A percentile compares a stretch with the other conserved stretches of the same genome.
Evolutionary conservation across 108 stramenopile species (phyloP).

Genomic region (Hondaea fermentalgiana): DNA sequence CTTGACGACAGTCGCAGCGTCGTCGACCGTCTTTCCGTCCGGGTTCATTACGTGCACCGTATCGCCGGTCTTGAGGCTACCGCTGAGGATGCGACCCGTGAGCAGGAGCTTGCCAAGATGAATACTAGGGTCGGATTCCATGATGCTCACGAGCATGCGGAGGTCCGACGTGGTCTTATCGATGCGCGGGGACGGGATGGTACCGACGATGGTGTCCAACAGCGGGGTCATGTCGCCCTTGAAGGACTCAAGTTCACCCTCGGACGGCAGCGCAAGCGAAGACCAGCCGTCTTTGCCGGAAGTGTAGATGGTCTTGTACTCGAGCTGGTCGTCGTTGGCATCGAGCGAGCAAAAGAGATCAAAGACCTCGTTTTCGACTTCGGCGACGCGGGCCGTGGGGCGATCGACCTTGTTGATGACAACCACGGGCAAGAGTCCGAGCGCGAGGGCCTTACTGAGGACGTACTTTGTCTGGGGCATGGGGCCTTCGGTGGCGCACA

Average conservation of each 20-base stretch:
- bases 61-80: constrained; percentile 7
- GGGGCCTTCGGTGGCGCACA: constrained; percentile 93
- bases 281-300: constrained; percentile 82
- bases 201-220: constrained; percentile 71
- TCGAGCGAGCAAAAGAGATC: constrained; percentile 93
- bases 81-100: not conserved
- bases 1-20: not conserved
- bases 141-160: constrained; percentile 69
- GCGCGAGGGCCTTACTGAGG: constrained; percentile 85
- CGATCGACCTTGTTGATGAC: constrained; percentile 99
- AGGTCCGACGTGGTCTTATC: constrained; percentile 43
- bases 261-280: constrained; percentile 65
- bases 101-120: constrained; percentile 17
- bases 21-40: not conserved
- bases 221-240: constrained; percentile 76
- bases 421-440: constrained; percentile 81
- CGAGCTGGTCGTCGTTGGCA: constrained; percentile 91
- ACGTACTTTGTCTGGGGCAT: constrained; percentile 98
- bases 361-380: constrained; percentile 94
- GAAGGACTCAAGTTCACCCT: constrained; percentile 59
- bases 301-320: constrained; percentile 88
- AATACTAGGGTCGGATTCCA: constrained; percentile 60
- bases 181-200: constrained; percentile 62
- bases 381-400: constrained; percentile 84
- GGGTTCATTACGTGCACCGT: not conserved